A percentile compares a stretch with the other conserved stretches of the same genome.
These are phyloP conservation scores for Fusarium bulbicola DNA, from an alignment of 2,329 filamentous ascomycete genomes.

Conservation along the genomic window DNA sequence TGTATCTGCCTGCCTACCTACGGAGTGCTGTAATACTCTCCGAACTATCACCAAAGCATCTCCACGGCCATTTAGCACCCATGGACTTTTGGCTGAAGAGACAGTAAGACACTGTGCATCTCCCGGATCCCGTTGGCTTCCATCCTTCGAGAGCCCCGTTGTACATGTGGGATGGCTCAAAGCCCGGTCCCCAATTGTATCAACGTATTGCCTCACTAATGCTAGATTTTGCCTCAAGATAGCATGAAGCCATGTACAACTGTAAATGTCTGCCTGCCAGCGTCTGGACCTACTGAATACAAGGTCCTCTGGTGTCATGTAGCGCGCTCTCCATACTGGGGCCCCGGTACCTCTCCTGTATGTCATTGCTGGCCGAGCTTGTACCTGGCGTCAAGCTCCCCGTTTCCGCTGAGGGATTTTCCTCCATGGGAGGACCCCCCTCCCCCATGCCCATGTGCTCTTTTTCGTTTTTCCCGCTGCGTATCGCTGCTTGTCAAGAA, in stretches of 20 bases:
- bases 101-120: slow-evolving; percentile 37
- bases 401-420: slow-evolving; percentile 44
- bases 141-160: slow-evolving; percentile 17
- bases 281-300: slow-evolving; percentile 21
- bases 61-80: slow-evolving; percentile 12
- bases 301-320: slow-evolving; percentile 22
- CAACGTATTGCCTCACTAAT: slow-evolving; percentile 13
- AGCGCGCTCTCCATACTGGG: slow-evolving; percentile 20
- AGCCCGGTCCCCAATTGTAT: slow-evolving; percentile 22
- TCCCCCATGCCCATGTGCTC: slow-evolving; percentile 33
- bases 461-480: slow-evolving; percentile 18
- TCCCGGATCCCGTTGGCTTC: slow-evolving; percentile 33
- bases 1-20: not conserved
- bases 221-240: slow-evolving; percentile 32
- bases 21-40: not conserved
- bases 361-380: slow-evolving; percentile 36
- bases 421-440: slow-evolving; percentile 29
- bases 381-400: slow-evolving; percentile 33
- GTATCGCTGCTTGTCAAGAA: slow-evolving; percentile 32
- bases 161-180: slow-evolving; percentile 15
- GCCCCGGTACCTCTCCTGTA: slow-evolving; percentile 40
- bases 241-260: slow-evolving; percentile 18
- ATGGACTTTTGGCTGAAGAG: not conserved
- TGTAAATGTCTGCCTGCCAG: not conserved
- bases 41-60: slow-evolving; percentile 7